Percentiles rank a stretch among this genome's conserved stretches.
These are phyloP conservation scores for Crithidia expoeki DNA, from an alignment of 208 protist genomes.

Conservation along the genomic window DNA sequence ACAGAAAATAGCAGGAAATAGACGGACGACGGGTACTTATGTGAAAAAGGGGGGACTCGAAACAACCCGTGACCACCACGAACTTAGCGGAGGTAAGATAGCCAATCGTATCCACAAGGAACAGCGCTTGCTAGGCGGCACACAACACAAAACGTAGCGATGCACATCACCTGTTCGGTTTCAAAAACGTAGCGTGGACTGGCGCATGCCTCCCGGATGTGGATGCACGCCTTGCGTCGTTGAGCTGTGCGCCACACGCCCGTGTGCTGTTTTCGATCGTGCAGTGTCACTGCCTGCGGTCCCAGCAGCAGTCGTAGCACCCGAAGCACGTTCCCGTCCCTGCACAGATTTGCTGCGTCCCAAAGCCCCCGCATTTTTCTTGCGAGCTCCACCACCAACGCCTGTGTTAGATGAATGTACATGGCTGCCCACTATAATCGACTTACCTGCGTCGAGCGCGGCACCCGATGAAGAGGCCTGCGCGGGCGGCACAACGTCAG, in stretches of 20 bases:
- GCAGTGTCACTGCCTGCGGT: not conserved
- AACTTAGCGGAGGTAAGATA: too few species aligned
- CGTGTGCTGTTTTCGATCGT: conserved; percentile 17
- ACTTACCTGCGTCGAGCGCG: not conserved
- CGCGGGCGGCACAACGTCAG: conserved; percentile 56
- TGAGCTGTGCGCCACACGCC: not conserved
- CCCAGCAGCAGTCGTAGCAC: not conserved
- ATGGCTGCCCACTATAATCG: conserved; percentile 25
- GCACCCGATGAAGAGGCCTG: not conserved
- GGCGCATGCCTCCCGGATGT: conserved; percentile 27
- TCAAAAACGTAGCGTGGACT: conserved; percentile 49
- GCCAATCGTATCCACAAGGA: too few species aligned
- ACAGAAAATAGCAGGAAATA: too few species aligned
- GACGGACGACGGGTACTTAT: too few species aligned
- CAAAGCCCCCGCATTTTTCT: not conserved
- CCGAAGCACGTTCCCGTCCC: not conserved
- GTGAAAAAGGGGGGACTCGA: too few species aligned
- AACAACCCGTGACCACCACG: too few species aligned
- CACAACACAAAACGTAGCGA: not conserved
- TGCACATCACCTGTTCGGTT: not conserved
- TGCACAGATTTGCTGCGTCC: conserved; percentile 2
- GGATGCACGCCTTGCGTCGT: not conserved
- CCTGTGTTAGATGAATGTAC: not conserved
- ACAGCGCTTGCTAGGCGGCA: too few species aligned
- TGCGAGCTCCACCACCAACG: not conserved